These are phyloP conservation scores for Apiospora marii DNA, from an alignment of 2,329 filamentous ascomycete genomes.

Conservation along the genomic window DNA sequence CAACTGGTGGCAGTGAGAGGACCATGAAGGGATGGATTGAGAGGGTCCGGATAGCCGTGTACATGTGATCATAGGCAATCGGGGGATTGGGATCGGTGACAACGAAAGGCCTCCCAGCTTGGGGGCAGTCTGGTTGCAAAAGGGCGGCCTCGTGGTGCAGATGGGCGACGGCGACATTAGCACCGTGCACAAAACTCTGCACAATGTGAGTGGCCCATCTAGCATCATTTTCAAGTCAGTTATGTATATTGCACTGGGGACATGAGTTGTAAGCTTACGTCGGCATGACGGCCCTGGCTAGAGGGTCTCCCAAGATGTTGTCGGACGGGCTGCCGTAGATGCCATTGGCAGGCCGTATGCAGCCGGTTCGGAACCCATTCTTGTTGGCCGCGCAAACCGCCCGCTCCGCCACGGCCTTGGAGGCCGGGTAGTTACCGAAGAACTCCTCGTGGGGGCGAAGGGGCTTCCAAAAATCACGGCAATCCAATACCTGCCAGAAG, in stretches of 20 bases:
- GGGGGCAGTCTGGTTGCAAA: slow-evolving; percentile 20
- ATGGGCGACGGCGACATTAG: slow-evolving; percentile 52
- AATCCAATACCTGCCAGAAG: slow-evolving; percentile 55
- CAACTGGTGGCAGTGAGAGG: slow-evolving; percentile 41
- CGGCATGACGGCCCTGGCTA: slow-evolving; percentile 47
- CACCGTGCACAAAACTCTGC: slow-evolving; percentile 51
- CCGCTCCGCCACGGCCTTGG: slow-evolving; percentile 60
- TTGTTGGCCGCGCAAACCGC: slow-evolving; percentile 52
- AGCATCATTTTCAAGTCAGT: slow-evolving; percentile 17
- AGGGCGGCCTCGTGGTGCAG: slow-evolving; percentile 51
- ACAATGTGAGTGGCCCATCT: slow-evolving; percentile 50
- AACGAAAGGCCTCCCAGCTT: slow-evolving; percentile 49
- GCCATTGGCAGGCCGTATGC: slow-evolving; percentile 59
- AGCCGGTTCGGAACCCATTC: slow-evolving; percentile 54
- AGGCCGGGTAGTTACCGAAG: slow-evolving; percentile 58
- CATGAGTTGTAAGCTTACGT: slow-evolving; percentile 48
- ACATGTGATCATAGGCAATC: slow-evolving; percentile 48
- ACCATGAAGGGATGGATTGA: slow-evolving; percentile 46
- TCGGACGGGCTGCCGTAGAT: slow-evolving; percentile 61
- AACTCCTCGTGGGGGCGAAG: slow-evolving; percentile 51
- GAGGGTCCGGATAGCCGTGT: slow-evolving; percentile 43
- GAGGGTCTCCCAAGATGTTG: slow-evolving; percentile 52
- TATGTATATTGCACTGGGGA: too few species aligned
- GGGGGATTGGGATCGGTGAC: slow-evolving; percentile 53
- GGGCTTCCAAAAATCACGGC: slow-evolving; percentile 49